phyloP scores from a whole-genome alignment of 2,329 filamentous ascomycete species.

The Botryotinia globosa region DNA sequence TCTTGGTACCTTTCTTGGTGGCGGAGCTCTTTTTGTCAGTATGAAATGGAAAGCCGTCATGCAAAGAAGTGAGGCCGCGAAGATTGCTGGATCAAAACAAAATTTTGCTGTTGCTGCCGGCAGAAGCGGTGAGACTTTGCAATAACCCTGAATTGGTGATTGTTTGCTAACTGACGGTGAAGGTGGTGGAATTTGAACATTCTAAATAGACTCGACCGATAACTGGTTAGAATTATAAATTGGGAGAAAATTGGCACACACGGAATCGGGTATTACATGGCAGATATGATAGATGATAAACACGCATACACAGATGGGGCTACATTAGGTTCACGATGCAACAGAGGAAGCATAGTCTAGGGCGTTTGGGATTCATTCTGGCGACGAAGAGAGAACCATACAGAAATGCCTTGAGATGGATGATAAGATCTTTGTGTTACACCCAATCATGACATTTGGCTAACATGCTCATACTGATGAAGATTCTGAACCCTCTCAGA shows the following conservation, averaged over 20 bases:
- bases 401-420: not conserved
- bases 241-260: not conserved
- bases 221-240: not conserved
- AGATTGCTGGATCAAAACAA: slow-evolving; percentile 33
- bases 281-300: not conserved
- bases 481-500: not conserved
- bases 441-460: not conserved
- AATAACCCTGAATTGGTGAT: not conserved
- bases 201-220: not conserved
- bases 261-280: not conserved
- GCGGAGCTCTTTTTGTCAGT: slow-evolving; percentile 33
- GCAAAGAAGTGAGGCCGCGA: slow-evolving; percentile 37
- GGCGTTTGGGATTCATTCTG: not conserved
- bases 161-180: slow-evolving; percentile 1
- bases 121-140: slow-evolving; percentile 34
- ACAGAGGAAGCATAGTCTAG: not conserved
- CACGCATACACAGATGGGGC: not conserved
- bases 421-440: not conserved
- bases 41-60: slow-evolving; percentile 39
- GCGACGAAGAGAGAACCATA: not conserved
- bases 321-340: not conserved
- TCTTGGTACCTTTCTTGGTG: slow-evolving; percentile 33
- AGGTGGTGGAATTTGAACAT: slow-evolving; percentile 14
- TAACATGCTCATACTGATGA: not conserved
- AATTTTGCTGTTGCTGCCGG: slow-evolving; percentile 36